phyloP scores from a whole-genome alignment of 768 basidiomycete species.

The Hygrocybe coccinea region DNA sequence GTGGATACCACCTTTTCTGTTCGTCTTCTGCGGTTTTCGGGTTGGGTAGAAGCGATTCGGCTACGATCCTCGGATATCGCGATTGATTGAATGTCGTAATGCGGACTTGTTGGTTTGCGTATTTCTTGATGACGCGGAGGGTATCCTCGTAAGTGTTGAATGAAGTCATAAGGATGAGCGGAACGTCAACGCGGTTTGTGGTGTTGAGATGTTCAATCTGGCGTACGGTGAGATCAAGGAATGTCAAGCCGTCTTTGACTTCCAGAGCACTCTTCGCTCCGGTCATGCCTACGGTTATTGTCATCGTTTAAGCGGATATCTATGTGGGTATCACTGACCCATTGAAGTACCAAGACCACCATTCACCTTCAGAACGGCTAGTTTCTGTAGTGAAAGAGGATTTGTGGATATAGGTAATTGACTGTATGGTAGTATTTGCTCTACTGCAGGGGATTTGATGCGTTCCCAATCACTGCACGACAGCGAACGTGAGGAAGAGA shows the following conservation, averaged over 20 bases:
- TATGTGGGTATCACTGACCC: constrained; percentile 41
- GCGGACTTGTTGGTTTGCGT: constrained; percentile 89
- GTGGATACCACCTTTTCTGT: constrained; percentile 94
- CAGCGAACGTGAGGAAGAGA: constrained; percentile 22
- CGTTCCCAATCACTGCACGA: constrained; percentile 78
- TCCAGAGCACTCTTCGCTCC: constrained; percentile 92
- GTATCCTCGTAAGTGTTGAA: constrained; percentile 99
- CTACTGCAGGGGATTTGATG: constrained; percentile 79
- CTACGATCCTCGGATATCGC: constrained; percentile 89
- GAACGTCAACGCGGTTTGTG: constrained; percentile 77
- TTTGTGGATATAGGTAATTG: constrained; percentile 59
- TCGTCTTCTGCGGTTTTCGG: constrained; percentile 74
- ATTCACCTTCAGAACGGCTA: constrained; percentile 93
- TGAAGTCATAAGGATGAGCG: constrained; percentile 96
- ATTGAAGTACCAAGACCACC: constrained; percentile 90
- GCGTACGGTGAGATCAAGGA: constrained; percentile 89
- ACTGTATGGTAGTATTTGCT: constrained; percentile 82
- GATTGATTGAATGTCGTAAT: constrained; percentile 93
- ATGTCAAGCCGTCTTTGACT: constrained; percentile 96
- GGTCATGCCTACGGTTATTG: constrained; percentile 59
- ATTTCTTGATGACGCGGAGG: constrained; percentile 93
- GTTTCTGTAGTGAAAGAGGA: constrained; percentile 74
- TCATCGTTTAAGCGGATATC: constrained; percentile 3
- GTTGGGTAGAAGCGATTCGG: constrained; percentile 81
- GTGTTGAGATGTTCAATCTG: constrained; percentile 96